phyloP scores from a whole-genome alignment of 768 basidiomycete genomes.

The Hericium coralloides region DNA sequence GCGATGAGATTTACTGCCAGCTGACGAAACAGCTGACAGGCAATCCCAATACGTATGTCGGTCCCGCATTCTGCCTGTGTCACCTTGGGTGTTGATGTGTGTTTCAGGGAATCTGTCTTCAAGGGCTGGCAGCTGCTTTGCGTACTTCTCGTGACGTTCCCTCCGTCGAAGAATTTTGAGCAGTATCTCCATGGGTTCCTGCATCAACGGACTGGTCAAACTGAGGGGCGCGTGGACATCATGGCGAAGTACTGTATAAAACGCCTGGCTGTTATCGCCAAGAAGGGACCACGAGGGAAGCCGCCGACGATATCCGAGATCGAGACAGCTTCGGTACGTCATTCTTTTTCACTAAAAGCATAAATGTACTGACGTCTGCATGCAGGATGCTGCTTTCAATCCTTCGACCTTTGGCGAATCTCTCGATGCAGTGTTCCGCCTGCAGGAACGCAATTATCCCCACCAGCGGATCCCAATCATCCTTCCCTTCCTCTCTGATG shows the following conservation, averaged over 20 bases:
- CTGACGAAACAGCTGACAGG: constrained; percentile 83
- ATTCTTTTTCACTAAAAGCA: neutral
- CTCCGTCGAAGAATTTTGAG: constrained; percentile 90
- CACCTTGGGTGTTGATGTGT: neutral
- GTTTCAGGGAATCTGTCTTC: constrained; percentile 67
- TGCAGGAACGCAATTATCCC: constrained; percentile 84
- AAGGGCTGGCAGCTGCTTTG: constrained; percentile 92
- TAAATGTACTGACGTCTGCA: neutral
- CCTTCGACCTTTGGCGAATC: constrained; percentile 92
- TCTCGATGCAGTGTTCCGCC: constrained; percentile 70
- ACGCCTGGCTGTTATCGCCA: constrained; percentile 64
- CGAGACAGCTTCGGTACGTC: constrained; percentile 75
- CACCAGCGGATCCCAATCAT: constrained; percentile 83
- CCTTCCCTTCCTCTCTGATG: constrained; percentile 87
- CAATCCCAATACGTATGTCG: constrained; percentile 72
- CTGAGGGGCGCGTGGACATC: constrained; percentile 73
- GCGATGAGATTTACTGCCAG: constrained; percentile 93
- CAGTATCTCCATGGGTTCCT: constrained; percentile 77
- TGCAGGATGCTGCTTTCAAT: constrained; percentile 85
- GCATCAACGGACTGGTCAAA: constrained; percentile 52
- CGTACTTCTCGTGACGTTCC: constrained; percentile 85
- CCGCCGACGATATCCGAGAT: constrained; percentile 78
- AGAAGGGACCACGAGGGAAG: constrained; percentile 82
- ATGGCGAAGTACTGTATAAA: constrained; percentile 89
- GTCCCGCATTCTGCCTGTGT: neutral